A percentile compares a stretch with the other conserved stretches of the same genome.
These are phyloP conservation scores for Luffa acutangula DNA, from an alignment of 306 rosid genomes.

Conservation along the genomic window DNA sequence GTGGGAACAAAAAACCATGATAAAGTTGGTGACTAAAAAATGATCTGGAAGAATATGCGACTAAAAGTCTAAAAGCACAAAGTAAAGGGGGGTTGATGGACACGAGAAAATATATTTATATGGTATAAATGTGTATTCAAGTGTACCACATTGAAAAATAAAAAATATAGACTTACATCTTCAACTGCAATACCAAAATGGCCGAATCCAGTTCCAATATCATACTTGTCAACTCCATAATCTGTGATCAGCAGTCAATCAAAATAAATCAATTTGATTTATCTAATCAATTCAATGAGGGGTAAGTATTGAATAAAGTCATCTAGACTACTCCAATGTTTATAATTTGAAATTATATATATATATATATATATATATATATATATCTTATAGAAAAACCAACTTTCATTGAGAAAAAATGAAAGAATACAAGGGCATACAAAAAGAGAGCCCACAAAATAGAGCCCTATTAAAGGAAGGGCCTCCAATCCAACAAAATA, in stretches of 20 bases:
- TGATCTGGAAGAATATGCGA: neutral
- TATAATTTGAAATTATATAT: neutral
- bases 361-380: no score
- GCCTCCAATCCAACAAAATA: no score
- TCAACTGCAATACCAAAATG: conserved; percentile 85
- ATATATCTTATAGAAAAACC: no score
- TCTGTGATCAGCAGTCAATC: conserved; percentile 35
- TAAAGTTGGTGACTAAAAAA: neutral
- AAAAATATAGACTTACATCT: conserved; percentile 45
- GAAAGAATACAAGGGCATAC: no score
- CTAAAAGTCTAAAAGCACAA: neutral
- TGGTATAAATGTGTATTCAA: neutral
- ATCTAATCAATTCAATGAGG: neutral
- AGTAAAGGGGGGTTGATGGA: neutral
- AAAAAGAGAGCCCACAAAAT: no score
- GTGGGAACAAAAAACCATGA: neutral
- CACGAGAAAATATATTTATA: neutral
- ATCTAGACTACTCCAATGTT: neutral
- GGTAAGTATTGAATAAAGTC: neutral
- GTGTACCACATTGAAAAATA: neutral
- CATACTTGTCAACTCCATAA: conserved; percentile 75
- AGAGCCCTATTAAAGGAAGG: no score
- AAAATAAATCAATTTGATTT: conserved; percentile 8
- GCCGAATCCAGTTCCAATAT: conserved; percentile 73
- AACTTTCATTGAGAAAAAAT: no score